Evolutionary conservation across 1,284 basidiomycete genomes (phyloP).

Genomic region (Mycosarcoma maydis): DNA sequence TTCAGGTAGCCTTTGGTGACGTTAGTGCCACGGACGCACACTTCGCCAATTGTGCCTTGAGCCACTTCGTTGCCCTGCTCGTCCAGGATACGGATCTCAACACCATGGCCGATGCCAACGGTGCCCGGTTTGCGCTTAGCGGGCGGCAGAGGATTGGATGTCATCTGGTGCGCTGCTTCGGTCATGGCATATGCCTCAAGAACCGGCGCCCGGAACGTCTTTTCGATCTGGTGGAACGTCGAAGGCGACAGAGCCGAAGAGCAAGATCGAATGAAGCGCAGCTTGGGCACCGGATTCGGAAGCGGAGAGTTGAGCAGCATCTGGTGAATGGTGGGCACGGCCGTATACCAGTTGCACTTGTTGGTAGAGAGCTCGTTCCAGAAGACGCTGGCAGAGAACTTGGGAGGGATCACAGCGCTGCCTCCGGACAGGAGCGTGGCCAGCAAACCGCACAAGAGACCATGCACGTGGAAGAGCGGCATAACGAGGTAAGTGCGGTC

Average conservation of each 20-base stretch:
- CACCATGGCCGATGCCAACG: slow-evolving; percentile 69
- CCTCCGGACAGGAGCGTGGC: slow-evolving; percentile 74
- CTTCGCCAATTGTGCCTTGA: slow-evolving; percentile 68
- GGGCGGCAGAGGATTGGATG: slow-evolving; percentile 67
- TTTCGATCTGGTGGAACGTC: slow-evolving; percentile 69
- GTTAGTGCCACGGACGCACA: slow-evolving; percentile 70
- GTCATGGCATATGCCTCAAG: slow-evolving; percentile 69
- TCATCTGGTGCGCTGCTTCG: slow-evolving; percentile 70
- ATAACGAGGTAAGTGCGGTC: slow-evolving; percentile 73
- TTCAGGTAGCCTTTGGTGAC: slow-evolving; percentile 70
- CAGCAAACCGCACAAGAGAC: slow-evolving; percentile 74
- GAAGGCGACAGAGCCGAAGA: slow-evolving; percentile 69
- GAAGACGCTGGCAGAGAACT: slow-evolving; percentile 73
- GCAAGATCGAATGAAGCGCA: slow-evolving; percentile 71
- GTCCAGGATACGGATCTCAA: slow-evolving; percentile 69
- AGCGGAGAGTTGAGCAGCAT: slow-evolving; percentile 69
- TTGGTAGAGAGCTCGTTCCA: slow-evolving; percentile 71
- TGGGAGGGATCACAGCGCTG: slow-evolving; percentile 73
- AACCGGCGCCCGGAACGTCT: slow-evolving; percentile 70
- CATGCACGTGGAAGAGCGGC: slow-evolving; percentile 77
- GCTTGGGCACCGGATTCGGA: slow-evolving; percentile 67
- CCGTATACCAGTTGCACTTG: slow-evolving; percentile 61
- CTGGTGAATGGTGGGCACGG: slow-evolving; percentile 70
- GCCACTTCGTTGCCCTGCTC: slow-evolving; percentile 66
- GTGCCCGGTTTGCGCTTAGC: slow-evolving; percentile 68